Conservation (phyloP, 108 stramenopile species). For the Skeletonema marinoi region DNA sequence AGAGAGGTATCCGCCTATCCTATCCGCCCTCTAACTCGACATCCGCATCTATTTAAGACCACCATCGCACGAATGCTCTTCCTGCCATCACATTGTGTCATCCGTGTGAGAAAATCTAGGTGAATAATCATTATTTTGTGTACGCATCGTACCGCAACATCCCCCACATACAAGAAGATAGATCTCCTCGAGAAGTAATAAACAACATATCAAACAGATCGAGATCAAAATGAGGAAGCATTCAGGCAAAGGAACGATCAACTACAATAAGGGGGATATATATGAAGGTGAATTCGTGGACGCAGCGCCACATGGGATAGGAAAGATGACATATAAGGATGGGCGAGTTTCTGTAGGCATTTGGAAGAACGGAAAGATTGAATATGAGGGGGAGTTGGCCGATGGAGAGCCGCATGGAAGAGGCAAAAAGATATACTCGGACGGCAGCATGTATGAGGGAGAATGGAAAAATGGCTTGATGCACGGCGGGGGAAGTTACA, state of each 20-base stretch:
- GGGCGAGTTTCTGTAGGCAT: conserved; percentile 50
- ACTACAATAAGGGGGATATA: conserved; percentile 11
- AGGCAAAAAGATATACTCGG: background rate
- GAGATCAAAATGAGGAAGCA: background rate
- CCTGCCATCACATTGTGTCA: no score
- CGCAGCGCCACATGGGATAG: conserved; percentile 61
- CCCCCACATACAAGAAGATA: no score
- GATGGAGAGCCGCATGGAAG: background rate
- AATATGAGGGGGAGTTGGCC: conserved; percentile 44
- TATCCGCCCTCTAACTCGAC: no score
- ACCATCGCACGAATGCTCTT: no score
- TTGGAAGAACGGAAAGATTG: conserved; percentile 40
- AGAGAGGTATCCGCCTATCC: no score
- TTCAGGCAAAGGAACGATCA: background rate
- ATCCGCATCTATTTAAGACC: no score
- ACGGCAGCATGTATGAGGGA: background rate
- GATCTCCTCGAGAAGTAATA: no score
- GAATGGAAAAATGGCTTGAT: conserved; percentile 13
- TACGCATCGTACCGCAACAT: no score
- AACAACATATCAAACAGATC: no score
- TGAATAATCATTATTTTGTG: no score
- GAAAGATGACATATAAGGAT: conserved; percentile 58
- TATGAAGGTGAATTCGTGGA: conserved; percentile 80
- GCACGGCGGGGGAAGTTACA: no score
- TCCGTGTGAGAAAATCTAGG: no score